Base-by-base conservation (phyloP, 352 stramenopile species). In the Globisporangium takayamanum region DNA sequence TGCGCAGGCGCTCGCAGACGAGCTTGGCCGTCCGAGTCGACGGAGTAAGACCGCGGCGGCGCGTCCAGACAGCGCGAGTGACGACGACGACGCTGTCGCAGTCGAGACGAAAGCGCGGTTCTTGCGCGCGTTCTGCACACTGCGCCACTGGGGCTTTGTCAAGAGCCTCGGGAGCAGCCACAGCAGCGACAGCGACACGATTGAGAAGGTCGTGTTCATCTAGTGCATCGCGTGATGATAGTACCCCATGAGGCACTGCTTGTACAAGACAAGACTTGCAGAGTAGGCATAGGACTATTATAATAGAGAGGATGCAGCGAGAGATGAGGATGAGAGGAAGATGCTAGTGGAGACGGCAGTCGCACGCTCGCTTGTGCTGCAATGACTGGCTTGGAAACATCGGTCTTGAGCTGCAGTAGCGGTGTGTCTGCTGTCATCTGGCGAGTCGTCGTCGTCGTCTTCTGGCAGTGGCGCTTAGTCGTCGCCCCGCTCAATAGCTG, bases 141-240 rank as follows among this genome's bases (percentile, higher is more conserved):
- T 94, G 56, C 72, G 83, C 28, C 75, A 89, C 57, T 90, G 83
- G 74, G 81, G 84, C 2, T 92, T 85, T 52, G 59, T 85, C 47
- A 76, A 74, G 53, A 79, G 66, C 55, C 64, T 72, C 22, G 71
- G 81, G 33, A 41, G 54, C 22, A 69, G 75, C 55, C 66, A 88
- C 44, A 66, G 81, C 45, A 47, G 55, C 15, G 72, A 82, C 45
- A 70, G 88, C 36, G 73, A 89, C 53, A 56, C 74, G 22, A 65
- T 92, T n/a, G 76, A 91, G 59, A 93, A 93, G 63, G 60, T 88
- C 14, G 78, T 93, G 30, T 93, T 93, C 55, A 78, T 93, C 53
- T 93, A 74, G 57, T 22, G 22, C 22, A 22, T 22, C 22, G 16
- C n/a, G 3, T n/a, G 22, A 5, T 10, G 20, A 5, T n/a, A 20